Evolutionary conservation across 208 protist genomes (phyloP).

Genomic region (Herpetomonas samuelpessoai): DNA sequence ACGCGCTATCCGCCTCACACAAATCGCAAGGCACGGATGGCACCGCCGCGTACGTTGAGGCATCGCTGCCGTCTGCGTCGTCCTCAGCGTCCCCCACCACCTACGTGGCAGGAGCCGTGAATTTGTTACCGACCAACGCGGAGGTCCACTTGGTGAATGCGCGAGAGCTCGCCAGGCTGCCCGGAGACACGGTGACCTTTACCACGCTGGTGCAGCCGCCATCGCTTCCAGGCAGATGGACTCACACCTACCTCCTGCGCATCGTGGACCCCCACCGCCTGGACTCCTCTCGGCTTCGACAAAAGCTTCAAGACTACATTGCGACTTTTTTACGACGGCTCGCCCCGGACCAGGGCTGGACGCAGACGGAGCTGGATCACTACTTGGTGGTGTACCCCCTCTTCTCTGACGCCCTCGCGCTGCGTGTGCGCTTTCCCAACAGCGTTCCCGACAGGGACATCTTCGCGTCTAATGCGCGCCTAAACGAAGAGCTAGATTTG

Average conservation of each 20-base stretch:
- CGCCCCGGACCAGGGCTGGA: background rate
- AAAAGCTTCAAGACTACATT: slow-evolving; percentile 29
- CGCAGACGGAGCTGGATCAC: slow-evolving; percentile 2
- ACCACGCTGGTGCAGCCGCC: slow-evolving; percentile 49
- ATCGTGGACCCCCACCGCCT: slow-evolving; percentile 15
- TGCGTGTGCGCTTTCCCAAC: slow-evolving; percentile 72
- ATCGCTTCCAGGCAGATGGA: slow-evolving; percentile 56
- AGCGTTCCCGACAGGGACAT: slow-evolving; percentile 39
- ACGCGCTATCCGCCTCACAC: background rate
- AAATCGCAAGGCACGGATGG: too few relatives aligned
- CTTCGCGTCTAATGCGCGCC: slow-evolving; percentile 27
- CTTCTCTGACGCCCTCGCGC: slow-evolving; percentile 73
- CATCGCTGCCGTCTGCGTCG: too few relatives aligned
- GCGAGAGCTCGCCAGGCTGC: slow-evolving; percentile 54
- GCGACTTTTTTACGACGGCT: slow-evolving; percentile 23
- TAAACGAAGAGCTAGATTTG: slow-evolving; percentile 14
- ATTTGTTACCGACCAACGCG: slow-evolving; percentile 80
- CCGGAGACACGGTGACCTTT: slow-evolving; percentile 61
- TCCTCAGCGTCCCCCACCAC: background rate
- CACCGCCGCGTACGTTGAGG: too few relatives aligned
- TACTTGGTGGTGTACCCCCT: slow-evolving; percentile 73
- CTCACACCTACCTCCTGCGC: slow-evolving; percentile 65
- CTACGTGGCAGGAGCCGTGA: slow-evolving; percentile 63
- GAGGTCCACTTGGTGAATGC: slow-evolving; percentile 66
- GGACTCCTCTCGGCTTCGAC: slow-evolving; percentile 11